phyloP scores from a whole-genome alignment of 805 yeast species.

The Lipomyces orientalis region DNA sequence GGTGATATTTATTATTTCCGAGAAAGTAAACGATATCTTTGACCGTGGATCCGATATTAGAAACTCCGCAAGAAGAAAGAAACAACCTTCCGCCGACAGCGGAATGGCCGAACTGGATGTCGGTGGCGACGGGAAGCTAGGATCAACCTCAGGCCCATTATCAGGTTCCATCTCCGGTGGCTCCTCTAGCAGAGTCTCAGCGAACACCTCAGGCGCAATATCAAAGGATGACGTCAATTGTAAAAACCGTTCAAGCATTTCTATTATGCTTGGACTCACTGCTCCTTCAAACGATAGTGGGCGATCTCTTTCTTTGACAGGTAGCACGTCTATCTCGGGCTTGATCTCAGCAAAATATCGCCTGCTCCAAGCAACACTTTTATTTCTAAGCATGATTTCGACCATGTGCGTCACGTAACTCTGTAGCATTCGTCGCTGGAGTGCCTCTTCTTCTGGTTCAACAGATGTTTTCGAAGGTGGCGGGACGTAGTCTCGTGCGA shows the following conservation, averaged over 20 bases:
- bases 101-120: constrained; percentile 28
- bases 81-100: constrained; percentile 45
- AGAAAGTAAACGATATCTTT: constrained; percentile 30
- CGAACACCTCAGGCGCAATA: constrained; percentile 59
- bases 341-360: constrained; percentile 46
- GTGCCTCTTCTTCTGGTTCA: constrained; percentile 50
- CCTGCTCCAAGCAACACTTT: constrained; percentile 43
- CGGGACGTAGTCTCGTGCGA: constrained; percentile 59
- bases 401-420: constrained; percentile 63
- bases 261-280: constrained; percentile 42
- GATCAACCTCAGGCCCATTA: constrained; percentile 47
- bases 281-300: constrained; percentile 38
- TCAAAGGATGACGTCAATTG: constrained; percentile 70
- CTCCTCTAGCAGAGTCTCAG: constrained; percentile 43
- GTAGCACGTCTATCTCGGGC: constrained; percentile 41
- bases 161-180: constrained; percentile 45
- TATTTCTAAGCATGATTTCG: constrained; percentile 48
- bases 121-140: constrained; percentile 42
- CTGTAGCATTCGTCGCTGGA: constrained; percentile 67
- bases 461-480: constrained; percentile 53
- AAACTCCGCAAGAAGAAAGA: constrained; percentile 45
- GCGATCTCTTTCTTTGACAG: constrained; percentile 40
- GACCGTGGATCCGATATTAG: constrained; percentile 36
- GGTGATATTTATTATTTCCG: constrained; percentile 36
- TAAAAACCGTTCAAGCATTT: constrained; percentile 49